These are phyloP conservation scores for Calonectria pseudoreteaudii DNA, from an alignment of 2,329 filamentous ascomycete genomes.

Conservation along the genomic window DNA sequence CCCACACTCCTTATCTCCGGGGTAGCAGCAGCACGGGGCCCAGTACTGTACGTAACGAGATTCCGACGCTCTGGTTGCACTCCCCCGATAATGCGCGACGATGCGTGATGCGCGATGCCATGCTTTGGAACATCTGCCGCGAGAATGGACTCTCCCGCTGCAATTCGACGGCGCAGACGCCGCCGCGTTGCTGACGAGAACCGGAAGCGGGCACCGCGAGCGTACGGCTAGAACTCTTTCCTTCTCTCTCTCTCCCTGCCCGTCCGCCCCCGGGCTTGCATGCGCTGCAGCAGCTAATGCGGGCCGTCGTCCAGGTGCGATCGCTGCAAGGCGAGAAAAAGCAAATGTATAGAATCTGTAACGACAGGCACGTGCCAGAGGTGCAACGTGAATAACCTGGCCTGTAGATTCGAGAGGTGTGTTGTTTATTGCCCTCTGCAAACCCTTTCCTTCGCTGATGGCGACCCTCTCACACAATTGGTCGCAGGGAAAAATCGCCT, in stretches of 20 bases:
- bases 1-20: constrained; percentile 22
- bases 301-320: constrained; percentile 36
- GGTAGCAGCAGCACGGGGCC: neutral
- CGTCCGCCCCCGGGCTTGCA: no score
- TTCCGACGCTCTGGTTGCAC: constrained; percentile 13
- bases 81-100: neutral
- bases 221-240: constrained; percentile 24
- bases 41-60: constrained; percentile 12
- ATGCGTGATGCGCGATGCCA: constrained; percentile 1
- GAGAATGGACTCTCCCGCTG: constrained; percentile 21
- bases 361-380: constrained; percentile 43
- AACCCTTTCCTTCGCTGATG: neutral
- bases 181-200: constrained; percentile 47
- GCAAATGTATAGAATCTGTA: constrained; percentile 46
- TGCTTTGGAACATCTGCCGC: neutral
- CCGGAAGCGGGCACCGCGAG: constrained; percentile 48
- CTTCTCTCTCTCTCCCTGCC: no score
- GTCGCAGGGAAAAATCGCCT: constrained; percentile 20
- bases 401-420: constrained; percentile 36
- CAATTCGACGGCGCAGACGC: constrained; percentile 26
- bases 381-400: constrained; percentile 40
- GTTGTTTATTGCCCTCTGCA: neutral
- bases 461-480: neutral
- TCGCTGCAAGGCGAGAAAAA: constrained; percentile 50
- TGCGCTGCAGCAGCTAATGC: constrained; percentile 5